Evolutionary conservation across 768 basidiomycete species (phyloP), one percentile per base, ranked within the genome.

Genomic region (Boletus eberwhitei): DNA sequence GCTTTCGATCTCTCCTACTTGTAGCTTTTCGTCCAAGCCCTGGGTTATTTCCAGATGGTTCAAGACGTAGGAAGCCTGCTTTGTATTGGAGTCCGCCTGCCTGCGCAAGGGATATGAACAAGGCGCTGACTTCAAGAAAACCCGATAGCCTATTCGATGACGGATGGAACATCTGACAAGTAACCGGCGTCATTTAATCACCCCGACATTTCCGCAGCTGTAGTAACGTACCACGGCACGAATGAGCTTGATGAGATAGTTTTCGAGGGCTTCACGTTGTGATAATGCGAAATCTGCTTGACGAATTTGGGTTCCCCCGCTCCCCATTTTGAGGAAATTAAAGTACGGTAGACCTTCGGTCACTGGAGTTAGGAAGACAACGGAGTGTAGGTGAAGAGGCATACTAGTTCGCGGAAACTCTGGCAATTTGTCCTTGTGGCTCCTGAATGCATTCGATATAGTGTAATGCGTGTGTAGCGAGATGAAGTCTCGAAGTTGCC

Each of bases 61-160:
- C 80, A 13, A 90, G 77, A 59, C 77, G 74, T 17, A 99, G 73
- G 64, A 82, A 88, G 1, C 97, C 96, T 8, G 89, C 94, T 73
- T 99, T 99, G 60, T 88, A 88, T 65, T 98, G 96, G 22, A 81
- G 74, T 7, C 94, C 93, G 11, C 94, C 95, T 2, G 83, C 80
- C 48, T 80, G 80, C 0, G 94, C 91, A 19, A 94, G 79, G 11
- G 82, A 68, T 54, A 98, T 82, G 9, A 88, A 95, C 26, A 98
- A 75, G 1, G 95, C 86, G 41, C 90, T 94, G 41, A 98, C 79
- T 70, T 99, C 97, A 44, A 99, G 79, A 71, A 98, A 99, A 6
- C 86, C 86, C 39, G 87, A 85, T 0, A 99, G 73, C 34, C 95
- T 84, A 64, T 98, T 98, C 1, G 92, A 82, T 21, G 93, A 85